Conservation (phyloP, 352 stramenopile genomes). For the Globisporangium apiculatum region DNA sequence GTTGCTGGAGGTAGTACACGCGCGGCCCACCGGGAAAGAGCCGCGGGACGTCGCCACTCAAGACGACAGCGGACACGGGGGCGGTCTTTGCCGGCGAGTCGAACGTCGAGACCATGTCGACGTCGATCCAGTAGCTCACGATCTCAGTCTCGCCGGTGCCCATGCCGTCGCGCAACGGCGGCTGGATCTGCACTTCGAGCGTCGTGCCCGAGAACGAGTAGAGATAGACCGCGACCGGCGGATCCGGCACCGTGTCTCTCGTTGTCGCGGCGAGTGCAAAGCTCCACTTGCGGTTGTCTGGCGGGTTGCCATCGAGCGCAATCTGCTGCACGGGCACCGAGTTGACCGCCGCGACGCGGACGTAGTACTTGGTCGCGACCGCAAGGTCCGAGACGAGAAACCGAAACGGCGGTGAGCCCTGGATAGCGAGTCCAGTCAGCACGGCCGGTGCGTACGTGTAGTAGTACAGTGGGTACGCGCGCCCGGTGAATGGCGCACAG, state of each 20-base stretch:
- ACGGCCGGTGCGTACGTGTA: constrained; percentile 43
- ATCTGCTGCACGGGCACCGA: constrained; percentile 84
- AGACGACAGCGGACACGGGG: constrained; percentile 31
- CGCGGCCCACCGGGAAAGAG: constrained; percentile 59
- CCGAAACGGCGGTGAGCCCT: constrained; percentile 74
- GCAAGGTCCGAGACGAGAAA: constrained; percentile 72
- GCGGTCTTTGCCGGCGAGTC: constrained; percentile 39
- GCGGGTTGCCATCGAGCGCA: constrained; percentile 61
- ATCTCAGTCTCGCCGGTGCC: constrained; percentile 34
- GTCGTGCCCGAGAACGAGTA: constrained; percentile 49
- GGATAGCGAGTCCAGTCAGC: constrained; percentile 49
- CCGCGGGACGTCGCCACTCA: constrained; percentile 21
- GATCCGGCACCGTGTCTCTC: constrained; percentile 77
- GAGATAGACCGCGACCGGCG: constrained; percentile 47
- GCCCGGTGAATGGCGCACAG: constrained; percentile 41
- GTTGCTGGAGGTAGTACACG: constrained; percentile 61
- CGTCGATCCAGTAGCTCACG: constrained; percentile 55
- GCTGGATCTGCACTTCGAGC: constrained; percentile 74
- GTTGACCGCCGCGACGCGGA: constrained; percentile 90
- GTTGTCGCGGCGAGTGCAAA: constrained; percentile 62
- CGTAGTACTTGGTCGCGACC: constrained; percentile 79
- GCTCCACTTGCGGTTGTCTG: constrained; percentile 92
- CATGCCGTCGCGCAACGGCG: constrained; percentile 56
- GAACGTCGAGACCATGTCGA: constrained; percentile 71
- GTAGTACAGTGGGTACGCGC: constrained; percentile 48